A percentile compares a stretch with the other conserved stretches of the same genome.
These are phyloP conservation scores for Parmelia sp. DNA, from an alignment of 495 filamentous ascomycete species.

Conservation along the genomic window DNA sequence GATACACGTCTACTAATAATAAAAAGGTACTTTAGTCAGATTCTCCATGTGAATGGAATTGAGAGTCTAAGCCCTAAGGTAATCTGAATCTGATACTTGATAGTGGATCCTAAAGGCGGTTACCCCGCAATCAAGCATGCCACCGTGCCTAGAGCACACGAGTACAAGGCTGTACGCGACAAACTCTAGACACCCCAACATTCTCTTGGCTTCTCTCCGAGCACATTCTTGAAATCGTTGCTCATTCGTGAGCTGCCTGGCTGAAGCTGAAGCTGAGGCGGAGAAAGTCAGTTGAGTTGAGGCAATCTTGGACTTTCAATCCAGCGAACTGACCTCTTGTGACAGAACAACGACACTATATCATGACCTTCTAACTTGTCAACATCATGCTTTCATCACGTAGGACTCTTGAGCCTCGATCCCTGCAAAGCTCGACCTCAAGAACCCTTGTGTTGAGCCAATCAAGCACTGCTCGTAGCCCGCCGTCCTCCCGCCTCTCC, in stretches of 20 bases:
- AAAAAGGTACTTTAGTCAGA: too few species aligned
- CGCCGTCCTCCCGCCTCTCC: conserved; percentile 2
- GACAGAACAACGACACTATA: background rate
- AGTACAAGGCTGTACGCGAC: background rate
- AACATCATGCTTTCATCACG: conserved; percentile 22
- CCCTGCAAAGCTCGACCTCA: conserved; percentile 9
- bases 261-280: background rate
- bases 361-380: conserved; percentile 1
- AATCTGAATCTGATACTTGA: too few species aligned
- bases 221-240: background rate
- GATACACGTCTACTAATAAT: too few species aligned
- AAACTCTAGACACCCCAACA: background rate
- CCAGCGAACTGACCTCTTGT: background rate
- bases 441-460: background rate
- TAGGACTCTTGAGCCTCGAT: conserved; percentile 10
- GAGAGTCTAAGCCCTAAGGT: background rate
- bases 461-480: background rate
- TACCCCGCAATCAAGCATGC: too few species aligned
- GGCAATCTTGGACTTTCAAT: background rate
- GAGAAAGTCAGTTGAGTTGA: background rate
- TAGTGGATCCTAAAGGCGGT: too few species aligned
- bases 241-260: background rate
- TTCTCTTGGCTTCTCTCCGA: background rate
- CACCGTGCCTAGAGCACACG: too few species aligned
- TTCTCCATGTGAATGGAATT: too few species aligned